Base-by-base conservation (phyloP, 2,329 filamentous ascomycete genomes). In the Hypoxylon sp. region DNA sequence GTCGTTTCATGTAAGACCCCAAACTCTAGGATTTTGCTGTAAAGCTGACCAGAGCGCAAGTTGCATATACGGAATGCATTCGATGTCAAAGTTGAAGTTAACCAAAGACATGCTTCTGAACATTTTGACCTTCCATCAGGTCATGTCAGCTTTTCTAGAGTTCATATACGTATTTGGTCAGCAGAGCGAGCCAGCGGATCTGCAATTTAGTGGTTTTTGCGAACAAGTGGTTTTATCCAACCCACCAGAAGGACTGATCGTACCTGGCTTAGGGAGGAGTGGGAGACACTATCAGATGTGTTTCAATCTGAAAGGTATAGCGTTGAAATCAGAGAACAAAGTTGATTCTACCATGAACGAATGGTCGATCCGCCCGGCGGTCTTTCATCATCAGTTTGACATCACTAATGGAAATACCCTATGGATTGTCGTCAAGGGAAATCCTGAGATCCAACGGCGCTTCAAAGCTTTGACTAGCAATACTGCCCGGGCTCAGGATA, bases 391-490 rank as follows among this genome's bases (percentile, higher is more conserved):
- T 40, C 67, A 71, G 21, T 75, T 75, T 38, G 73, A 76, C 36
- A 52, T 73, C 0, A 59, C 60, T 0, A 50, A 62, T 2, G 62
- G 72, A 0, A 72, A 63, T 1, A 61, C 71, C 0, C 40, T 76
- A 2, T 78, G 75, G 75, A 67, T 78, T 4, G 59, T 75, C 1
- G 69, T 69, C 0, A 72, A 73, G 34, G 73, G 71, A 0, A 55
- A 62, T 2, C 37, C 49, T 3, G 59, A 62, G 9, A 47, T 73
- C 7, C 61, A 70, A 29, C 49, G 64, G 1, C 34, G 67, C 20
- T 60, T 69, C 30, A 60, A 69, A 46, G 57, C 71, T 13, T 12
- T 74, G 26, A 73, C 69, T 3, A 63, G 58, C 1, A 30, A 54
- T n/a, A 34, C 62, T 26, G 68, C 65, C 13, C 52, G 64, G 12